Evolutionary conservation across 768 basidiomycete species (phyloP).

Genomic region (Mycena leptocephala): DNA sequence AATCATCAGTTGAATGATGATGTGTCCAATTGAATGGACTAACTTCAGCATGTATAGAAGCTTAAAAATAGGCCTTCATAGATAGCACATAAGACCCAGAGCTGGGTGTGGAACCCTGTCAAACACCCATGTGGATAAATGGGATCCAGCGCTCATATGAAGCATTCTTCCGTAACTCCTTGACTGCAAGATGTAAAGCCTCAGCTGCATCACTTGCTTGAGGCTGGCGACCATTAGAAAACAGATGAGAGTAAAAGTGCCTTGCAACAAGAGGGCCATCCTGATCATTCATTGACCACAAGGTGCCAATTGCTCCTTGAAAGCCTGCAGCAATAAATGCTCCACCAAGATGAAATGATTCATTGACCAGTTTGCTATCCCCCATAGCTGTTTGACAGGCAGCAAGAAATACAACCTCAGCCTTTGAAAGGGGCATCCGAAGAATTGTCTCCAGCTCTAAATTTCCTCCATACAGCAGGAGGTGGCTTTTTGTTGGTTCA

Average conservation of each 20-base stretch:
- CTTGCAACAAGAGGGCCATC: not conserved
- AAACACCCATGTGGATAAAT: not conserved
- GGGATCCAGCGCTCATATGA: no score
- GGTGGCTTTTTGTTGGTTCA: slow-evolving; percentile 1
- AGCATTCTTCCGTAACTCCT: not conserved
- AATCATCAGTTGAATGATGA: not conserved
- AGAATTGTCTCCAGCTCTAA: slow-evolving; percentile 3
- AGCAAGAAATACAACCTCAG: no score
- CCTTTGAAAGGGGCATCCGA: no score
- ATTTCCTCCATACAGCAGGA: not conserved
- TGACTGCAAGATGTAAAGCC: not conserved
- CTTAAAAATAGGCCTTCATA: not conserved
- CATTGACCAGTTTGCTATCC: no score
- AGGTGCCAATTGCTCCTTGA: not conserved
- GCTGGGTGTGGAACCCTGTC: not conserved
- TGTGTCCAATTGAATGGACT: not conserved
- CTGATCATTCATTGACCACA: not conserved
- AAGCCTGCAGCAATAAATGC: not conserved
- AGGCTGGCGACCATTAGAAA: not conserved
- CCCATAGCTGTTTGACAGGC: no score
- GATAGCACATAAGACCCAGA: not conserved
- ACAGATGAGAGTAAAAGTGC: not conserved
- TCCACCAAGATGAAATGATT: no score
- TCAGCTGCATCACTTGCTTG: not conserved
- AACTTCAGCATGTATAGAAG: not conserved